These are phyloP conservation scores for Amanita molliuscula DNA, from an alignment of 768 basidiomycete species.

Conservation along the genomic window DNA sequence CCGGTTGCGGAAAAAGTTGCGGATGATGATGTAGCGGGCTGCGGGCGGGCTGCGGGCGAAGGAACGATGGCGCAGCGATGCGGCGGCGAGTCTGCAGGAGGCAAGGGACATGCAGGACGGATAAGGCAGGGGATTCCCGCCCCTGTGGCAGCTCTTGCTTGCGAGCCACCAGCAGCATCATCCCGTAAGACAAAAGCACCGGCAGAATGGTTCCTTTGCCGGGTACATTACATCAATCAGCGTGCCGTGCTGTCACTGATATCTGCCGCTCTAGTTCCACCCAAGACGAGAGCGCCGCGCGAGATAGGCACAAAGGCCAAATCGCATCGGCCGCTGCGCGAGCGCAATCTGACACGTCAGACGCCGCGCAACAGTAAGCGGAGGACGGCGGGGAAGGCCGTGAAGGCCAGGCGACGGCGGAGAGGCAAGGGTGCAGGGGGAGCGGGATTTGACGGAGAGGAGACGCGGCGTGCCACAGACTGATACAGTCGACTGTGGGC, in stretches of 20 bases:
- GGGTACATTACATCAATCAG: background rate
- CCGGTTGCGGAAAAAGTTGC: conserved; percentile 42
- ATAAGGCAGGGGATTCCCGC: conserved; percentile 3
- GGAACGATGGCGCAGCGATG: background rate
- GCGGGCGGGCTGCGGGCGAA: conserved; percentile 17
- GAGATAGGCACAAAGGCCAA: background rate
- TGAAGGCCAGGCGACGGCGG: background rate
- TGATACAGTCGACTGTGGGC: too few relatives aligned
- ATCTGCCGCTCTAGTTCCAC: background rate
- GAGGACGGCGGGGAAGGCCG: background rate
- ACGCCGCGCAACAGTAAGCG: background rate
- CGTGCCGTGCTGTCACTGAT: background rate
- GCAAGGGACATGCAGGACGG: background rate
- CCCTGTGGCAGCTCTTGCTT: background rate
- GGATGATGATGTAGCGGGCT: conserved; percentile 51
- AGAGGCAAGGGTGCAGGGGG: background rate
- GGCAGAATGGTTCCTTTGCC: background rate
- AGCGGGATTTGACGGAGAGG: background rate
- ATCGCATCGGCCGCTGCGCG: conserved; percentile 1
- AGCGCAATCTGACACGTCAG: background rate
- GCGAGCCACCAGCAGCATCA: background rate
- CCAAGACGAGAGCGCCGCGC: conserved; percentile 2
- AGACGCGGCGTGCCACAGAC: background rate
- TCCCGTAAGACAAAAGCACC: background rate
- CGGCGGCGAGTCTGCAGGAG: background rate